Evolutionary conservation across 208 protist species (phyloP).

Genomic region (Phytomonas sp.): DNA sequence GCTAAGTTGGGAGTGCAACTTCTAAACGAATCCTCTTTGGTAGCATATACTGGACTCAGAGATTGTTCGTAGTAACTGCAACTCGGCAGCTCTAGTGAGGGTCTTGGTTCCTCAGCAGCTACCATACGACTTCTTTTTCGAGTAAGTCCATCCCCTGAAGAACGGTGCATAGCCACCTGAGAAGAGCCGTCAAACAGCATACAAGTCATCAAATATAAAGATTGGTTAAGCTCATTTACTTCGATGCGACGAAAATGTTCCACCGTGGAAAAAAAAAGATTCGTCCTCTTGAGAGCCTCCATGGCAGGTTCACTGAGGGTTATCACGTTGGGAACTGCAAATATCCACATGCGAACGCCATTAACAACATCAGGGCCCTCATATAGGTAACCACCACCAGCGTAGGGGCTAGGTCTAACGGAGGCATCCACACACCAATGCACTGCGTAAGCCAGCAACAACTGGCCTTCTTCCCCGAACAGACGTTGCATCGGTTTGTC

Average conservation of each 20-base stretch:
- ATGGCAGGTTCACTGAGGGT: constrained; percentile 15
- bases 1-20: too few relatives aligned
- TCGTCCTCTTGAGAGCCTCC: constrained; percentile 14
- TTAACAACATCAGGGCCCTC: constrained; percentile 62
- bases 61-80: too few relatives aligned
- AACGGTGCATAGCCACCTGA: too few relatives aligned
- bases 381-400: constrained; percentile 31
- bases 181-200: too few relatives aligned
- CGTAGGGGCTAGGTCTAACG: constrained; percentile 26
- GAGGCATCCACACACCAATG: constrained; percentile 74
- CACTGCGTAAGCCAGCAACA: constrained; percentile 54
- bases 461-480: constrained; percentile 44
- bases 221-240: too few relatives aligned
- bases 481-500: constrained; percentile 47
- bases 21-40: too few relatives aligned
- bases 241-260: constrained; percentile 9
- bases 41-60: too few relatives aligned
- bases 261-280: constrained; percentile 14
- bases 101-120: too few relatives aligned
- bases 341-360: constrained; percentile 58
- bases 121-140: too few relatives aligned
- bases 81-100: too few relatives aligned
- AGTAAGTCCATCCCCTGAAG: too few relatives aligned
- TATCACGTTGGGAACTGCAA: constrained; percentile 58
- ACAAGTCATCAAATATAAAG: too few relatives aligned